Evolutionary conservation across 2,329 filamentous ascomycete species (phyloP).

Genomic region (Lasiodiplodia sp.): DNA sequence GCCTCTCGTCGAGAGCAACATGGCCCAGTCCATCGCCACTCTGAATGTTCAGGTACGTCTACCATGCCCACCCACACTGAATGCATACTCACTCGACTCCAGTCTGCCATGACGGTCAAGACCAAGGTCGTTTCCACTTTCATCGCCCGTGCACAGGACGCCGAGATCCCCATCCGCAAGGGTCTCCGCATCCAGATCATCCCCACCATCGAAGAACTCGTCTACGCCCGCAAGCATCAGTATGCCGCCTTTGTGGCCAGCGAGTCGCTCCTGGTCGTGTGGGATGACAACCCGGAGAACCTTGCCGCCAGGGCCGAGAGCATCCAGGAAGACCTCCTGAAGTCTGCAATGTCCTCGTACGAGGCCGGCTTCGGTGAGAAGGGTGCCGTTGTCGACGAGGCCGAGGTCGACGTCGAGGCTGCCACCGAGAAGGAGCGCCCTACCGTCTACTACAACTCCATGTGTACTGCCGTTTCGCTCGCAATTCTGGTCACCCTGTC

Average conservation of each 20-base stretch:
- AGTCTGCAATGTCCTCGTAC: slow-evolving; percentile 74
- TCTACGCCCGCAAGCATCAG: slow-evolving; percentile 76
- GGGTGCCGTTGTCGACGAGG: slow-evolving; percentile 54
- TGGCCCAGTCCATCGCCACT: slow-evolving; percentile 26
- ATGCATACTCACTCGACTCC: neutral
- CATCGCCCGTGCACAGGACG: slow-evolving; percentile 35
- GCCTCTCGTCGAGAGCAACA: slow-evolving; percentile 1
- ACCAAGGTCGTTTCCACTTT: slow-evolving; percentile 27
- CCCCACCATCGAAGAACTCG: slow-evolving; percentile 73
- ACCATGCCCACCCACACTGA: too few species aligned
- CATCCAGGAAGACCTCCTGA: slow-evolving; percentile 80
- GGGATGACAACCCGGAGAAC: slow-evolving; percentile 81
- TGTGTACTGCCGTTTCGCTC: slow-evolving; percentile 72
- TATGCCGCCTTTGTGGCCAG: slow-evolving; percentile 80
- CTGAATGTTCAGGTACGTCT: slow-evolving; percentile 27
- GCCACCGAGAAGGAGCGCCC: slow-evolving; percentile 71
- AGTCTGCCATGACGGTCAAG: slow-evolving; percentile 27
- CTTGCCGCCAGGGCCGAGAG: slow-evolving; percentile 72
- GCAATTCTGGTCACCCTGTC: slow-evolving; percentile 70
- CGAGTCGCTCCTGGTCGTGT: slow-evolving; percentile 76
- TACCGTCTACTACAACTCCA: slow-evolving; percentile 73
- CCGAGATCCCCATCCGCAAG: slow-evolving; percentile 78
- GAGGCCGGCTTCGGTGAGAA: slow-evolving; percentile 62
- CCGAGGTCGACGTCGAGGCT: slow-evolving; percentile 74
- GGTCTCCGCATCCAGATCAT: slow-evolving; percentile 79